A percentile compares a stretch with the other conserved stretches of the same genome.
phyloP scores from a whole-genome alignment of 2,329 filamentous ascomycete genomes.

The Byssochlamys sp. region DNA sequence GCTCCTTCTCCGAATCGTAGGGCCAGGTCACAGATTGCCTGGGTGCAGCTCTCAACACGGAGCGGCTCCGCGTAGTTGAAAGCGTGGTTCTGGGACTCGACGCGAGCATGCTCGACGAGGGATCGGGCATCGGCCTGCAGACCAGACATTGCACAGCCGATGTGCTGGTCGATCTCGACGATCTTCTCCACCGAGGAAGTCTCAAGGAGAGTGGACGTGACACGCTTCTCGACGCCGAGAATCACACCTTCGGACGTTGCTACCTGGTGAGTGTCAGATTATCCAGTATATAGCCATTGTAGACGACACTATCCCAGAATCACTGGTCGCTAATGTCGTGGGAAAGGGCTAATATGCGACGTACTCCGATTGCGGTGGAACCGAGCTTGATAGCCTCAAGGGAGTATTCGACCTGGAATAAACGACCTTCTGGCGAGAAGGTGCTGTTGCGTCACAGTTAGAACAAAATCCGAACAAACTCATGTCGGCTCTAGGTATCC shows the following conservation, averaged over 20 bases:
- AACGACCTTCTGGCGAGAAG: constrained; percentile 97
- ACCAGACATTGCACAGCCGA: constrained; percentile 96
- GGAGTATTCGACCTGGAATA: constrained; percentile 99
- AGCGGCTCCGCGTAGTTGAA: constrained; percentile 97
- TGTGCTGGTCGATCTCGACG: constrained; percentile 97
- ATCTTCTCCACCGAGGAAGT: constrained; percentile 99
- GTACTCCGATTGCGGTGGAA: constrained; percentile 88
- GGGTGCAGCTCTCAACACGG: constrained; percentile 92
- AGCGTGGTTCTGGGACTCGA: constrained; percentile 91
- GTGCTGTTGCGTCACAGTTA: constrained; percentile 52
- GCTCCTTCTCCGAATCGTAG: constrained; percentile 94
- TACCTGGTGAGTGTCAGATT: constrained; percentile 41
- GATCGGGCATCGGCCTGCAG: constrained; percentile 93
- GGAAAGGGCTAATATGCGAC: constrained; percentile 12
- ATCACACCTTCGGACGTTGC: constrained; percentile 91
- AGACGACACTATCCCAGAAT: neutral
- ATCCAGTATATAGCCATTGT: neutral
- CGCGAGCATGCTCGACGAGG: constrained; percentile 96
- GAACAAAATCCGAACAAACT: constrained; percentile 1
- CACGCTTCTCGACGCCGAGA: constrained; percentile 96
- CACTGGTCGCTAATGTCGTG: neutral
- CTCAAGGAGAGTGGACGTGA: constrained; percentile 93
- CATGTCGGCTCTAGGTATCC: constrained; percentile 25
- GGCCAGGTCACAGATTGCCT: constrained; percentile 95
- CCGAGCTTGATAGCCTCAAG: constrained; percentile 99